phyloP scores from a whole-genome alignment of 1,139 yeast species.

The Meyerozyma smithsonii region DNA sequence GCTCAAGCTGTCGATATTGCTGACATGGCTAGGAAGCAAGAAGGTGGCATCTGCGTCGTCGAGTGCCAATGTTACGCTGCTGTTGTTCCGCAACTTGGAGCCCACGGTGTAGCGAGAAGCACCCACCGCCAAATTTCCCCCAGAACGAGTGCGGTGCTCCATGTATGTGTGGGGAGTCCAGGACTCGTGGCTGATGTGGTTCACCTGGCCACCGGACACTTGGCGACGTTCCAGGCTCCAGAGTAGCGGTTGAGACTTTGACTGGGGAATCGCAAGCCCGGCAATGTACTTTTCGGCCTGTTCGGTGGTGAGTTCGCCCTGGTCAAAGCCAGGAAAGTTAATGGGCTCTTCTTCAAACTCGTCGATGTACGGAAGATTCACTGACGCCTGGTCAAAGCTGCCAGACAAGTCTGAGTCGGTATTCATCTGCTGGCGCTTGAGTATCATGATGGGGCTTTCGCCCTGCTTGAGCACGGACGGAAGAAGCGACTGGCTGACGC shows the following conservation, averaged over 20 bases:
- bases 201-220: conserved; percentile 1
- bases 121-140: conserved; percentile 11
- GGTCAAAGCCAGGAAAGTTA: conserved; percentile 25
- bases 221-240: neutral
- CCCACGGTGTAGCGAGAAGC: neutral
- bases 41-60: conserved; percentile 1
- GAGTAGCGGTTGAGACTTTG: neutral
- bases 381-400: conserved; percentile 8
- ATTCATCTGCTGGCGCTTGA: conserved; percentile 20
- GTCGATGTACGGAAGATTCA: conserved; percentile 19
- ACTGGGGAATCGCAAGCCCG: conserved; percentile 1
- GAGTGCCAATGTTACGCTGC: conserved; percentile 1
- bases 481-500: conserved; percentile 28
- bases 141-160: conserved; percentile 21
- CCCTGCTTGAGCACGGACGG: conserved; percentile 35
- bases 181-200: conserved; percentile 1
- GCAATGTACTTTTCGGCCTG: conserved; percentile 1
- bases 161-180: conserved; percentile 31
- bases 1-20: conserved; percentile 27
- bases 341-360: conserved; percentile 24
- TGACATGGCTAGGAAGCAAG: conserved; percentile 1
- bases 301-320: conserved; percentile 8
- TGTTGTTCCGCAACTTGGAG: conserved; percentile 1
- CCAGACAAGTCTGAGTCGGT: conserved; percentile 4
- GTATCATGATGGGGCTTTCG: conserved; percentile 28